Conservation (phyloP, 2,329 filamentous ascomycete genomes). For the Scedosporium aurantiacum region DNA sequence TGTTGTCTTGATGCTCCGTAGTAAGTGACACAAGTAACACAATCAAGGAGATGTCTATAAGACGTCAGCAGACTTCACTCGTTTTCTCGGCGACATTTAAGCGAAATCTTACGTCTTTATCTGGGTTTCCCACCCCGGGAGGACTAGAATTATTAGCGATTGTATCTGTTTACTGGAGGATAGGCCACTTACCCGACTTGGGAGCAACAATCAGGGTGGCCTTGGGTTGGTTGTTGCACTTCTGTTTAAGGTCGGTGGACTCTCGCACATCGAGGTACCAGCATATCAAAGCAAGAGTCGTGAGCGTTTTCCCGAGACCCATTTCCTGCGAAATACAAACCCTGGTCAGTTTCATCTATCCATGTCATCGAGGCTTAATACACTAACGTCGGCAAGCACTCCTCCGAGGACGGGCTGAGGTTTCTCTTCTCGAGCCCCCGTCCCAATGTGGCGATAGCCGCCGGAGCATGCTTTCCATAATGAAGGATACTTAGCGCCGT, state of each 20-base stretch:
- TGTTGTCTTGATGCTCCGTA: not conserved
- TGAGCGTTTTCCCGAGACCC: conserved; percentile 24
- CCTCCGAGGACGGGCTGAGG: conserved; percentile 14
- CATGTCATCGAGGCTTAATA: too few relatives aligned
- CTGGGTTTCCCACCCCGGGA: conserved; percentile 15
- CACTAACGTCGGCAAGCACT: conserved; percentile 20
- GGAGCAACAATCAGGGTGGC: not conserved
- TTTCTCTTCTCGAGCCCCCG: too few relatives aligned
- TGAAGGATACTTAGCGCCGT: conserved; percentile 9
- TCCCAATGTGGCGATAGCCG: too few relatives aligned
- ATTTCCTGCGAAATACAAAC: conserved; percentile 20
- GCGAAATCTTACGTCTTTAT: conserved; percentile 1
- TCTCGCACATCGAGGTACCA: conserved; percentile 13
- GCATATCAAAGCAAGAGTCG: conserved; percentile 17
- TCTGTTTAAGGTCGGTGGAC: too few relatives aligned
- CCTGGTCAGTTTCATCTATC: too few relatives aligned
- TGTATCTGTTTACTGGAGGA: not conserved
- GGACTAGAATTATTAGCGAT: too few relatives aligned
- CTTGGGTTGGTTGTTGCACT: too few relatives aligned
- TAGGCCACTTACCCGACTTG: not conserved
- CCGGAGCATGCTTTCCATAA: not conserved
- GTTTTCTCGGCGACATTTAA: not conserved
- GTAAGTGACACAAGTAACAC: not conserved
- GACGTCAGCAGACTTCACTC: not conserved
- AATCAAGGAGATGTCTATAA: not conserved